Base-by-base conservation (phyloP, 2,329 filamentous ascomycete genomes). In the Talaromyces verruculosus region DNA sequence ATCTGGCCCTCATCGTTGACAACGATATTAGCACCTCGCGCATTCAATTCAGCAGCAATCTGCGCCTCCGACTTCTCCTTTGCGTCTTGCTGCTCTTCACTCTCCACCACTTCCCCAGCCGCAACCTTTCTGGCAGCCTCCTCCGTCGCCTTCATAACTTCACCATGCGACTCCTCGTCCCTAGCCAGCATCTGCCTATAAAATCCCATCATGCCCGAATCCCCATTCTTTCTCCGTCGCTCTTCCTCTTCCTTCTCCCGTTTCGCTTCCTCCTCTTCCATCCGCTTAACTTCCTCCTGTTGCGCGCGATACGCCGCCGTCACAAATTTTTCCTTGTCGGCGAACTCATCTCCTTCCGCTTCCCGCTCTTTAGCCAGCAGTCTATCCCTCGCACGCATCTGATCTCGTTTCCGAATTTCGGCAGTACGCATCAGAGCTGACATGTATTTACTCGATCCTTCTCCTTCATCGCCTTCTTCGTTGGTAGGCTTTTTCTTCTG, bases 271-370 rank as follows among this genome's bases (percentile, higher is more conserved):
- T 88, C 87, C 64, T 84, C 85, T 70, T 89, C 86, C 22, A 86
- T 72, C 65, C 78, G 77, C 65, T 81, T 79, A 67, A 85, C 78
- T 73, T 89, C 87, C 71, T 85, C 86, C 73, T 89, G 87, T 72
- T 89, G 87, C 67, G 81, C 80, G 75, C 88, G 88, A 75, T 89
- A 89, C 41, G 87, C 87, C 1, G 81, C 80, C 1, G 87, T 89
- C 49, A 89, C 87, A 68, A 89, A 89, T 72, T 85, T 88, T 74
- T 89, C 87, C 73, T 88, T 89, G 70, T 88, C 87, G 0, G 83
- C 86, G 67, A 87, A 89, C 67, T 87, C 86, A 59, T 89, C 87
- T n/a, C 87, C 87, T 71, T 89, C 87, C 0, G 83, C 84, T 70
- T 89, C 87, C 33, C 87, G 82, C 72, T 89, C 87, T 66, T 82